Percentiles rank a stretch among this genome's conserved stretches.
Conservation (phyloP, 768 basidiomycete genomes). For the Vararia minispora region DNA sequence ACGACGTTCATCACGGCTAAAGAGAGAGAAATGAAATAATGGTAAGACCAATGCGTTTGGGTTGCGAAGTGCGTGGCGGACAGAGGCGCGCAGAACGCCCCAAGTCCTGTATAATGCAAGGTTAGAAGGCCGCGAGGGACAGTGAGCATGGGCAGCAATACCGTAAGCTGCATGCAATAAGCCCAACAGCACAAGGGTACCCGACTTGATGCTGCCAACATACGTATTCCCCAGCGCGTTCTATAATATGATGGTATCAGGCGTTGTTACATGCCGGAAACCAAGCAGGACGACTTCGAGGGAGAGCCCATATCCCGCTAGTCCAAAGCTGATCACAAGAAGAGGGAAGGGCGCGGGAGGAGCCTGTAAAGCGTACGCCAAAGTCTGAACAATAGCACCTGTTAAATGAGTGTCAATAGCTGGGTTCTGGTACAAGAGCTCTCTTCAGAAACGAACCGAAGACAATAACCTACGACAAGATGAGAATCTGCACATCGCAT, state of each 20-base stretch:
- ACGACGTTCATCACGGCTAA: slow-evolving; percentile 14
- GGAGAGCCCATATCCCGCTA: slow-evolving; percentile 36
- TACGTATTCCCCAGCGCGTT: slow-evolving; percentile 40
- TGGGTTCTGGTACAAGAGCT: too few species aligned
- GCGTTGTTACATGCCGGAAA: too few species aligned
- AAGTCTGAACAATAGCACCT: slow-evolving; percentile 22
- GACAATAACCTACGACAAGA: not conserved
- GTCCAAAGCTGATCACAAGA: slow-evolving; percentile 28
- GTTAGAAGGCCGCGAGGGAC: not conserved
- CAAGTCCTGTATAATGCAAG: slow-evolving; percentile 17
- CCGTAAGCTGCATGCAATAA: slow-evolving; percentile 19
- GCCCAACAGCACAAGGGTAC: slow-evolving; percentile 19
- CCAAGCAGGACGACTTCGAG: too few species aligned
- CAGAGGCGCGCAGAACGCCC: slow-evolving; percentile 29
- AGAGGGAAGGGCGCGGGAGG: slow-evolving; percentile 34
- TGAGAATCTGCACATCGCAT: not conserved
- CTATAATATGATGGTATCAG: slow-evolving; percentile 13
- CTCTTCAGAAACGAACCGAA: not conserved
- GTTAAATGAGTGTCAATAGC: too few species aligned
- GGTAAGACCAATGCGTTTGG: slow-evolving; percentile 27
- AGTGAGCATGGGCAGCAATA: slow-evolving; percentile 11
- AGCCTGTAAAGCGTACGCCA: slow-evolving; percentile 26
- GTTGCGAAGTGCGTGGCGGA: slow-evolving; percentile 30
- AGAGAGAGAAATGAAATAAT: slow-evolving; percentile 29
- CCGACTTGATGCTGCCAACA: slow-evolving; percentile 28